Conservation (phyloP, 2,329 filamentous ascomycete species). For the Aspergillus caelatus region DNA sequence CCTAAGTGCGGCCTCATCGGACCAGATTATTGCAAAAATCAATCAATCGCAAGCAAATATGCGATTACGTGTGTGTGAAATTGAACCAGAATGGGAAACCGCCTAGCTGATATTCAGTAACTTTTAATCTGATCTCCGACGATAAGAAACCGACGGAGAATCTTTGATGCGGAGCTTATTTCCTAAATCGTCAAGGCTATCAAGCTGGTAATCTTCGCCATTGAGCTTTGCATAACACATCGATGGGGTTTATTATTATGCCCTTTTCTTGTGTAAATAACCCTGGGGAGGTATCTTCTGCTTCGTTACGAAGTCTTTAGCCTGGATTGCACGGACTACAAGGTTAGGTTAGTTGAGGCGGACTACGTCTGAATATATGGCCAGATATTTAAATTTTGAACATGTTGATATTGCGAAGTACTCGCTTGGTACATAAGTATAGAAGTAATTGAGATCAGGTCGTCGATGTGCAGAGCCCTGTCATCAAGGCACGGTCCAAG, state of each 20-base stretch:
- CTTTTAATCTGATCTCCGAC: slow-evolving; percentile 6
- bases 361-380: neutral
- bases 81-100: neutral
- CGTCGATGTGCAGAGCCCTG: slow-evolving; percentile 13
- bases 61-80: neutral
- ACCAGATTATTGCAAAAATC: slow-evolving; percentile 10
- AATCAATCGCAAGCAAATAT: slow-evolving; percentile 8
- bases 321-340: neutral
- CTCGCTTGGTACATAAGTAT: neutral
- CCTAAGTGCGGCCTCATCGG: slow-evolving; percentile 31
- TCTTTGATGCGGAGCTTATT: slow-evolving; percentile 26
- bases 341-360: neutral
- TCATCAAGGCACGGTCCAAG: slow-evolving; percentile 14
- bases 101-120: neutral
- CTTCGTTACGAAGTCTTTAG: neutral
- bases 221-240: neutral
- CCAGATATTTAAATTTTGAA: neutral
- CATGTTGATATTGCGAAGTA: neutral
- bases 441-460: neutral
- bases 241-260: neutral
- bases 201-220: neutral
- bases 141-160: slow-evolving; percentile 29
- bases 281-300: neutral
- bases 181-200: neutral
- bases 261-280: neutral